A percentile compares a stretch with the other conserved stretches of the same genome.
These are phyloP conservation scores for Spathaspora hagerdaliae DNA, from an alignment of 805 yeast genomes.

Conservation along the genomic window DNA sequence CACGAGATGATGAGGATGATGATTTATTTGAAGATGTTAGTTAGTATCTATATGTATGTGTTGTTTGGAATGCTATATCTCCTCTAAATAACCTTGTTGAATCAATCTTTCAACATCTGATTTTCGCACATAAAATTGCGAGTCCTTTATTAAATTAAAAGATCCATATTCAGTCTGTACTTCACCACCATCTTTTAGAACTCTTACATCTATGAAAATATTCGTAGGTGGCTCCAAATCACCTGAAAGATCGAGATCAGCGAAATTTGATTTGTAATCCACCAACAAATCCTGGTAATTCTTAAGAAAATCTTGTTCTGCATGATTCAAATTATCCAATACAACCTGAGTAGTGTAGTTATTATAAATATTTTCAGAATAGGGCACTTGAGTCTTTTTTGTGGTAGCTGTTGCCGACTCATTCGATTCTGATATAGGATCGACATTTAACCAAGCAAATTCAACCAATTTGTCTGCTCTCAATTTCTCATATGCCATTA, in stretches of 20 bases:
- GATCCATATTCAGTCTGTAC: conserved; percentile 97
- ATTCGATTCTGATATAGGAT: conserved; percentile 26
- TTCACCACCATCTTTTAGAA: conserved; percentile 91
- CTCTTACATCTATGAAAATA: conserved; percentile 91
- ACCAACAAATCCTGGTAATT: conserved; percentile 68
- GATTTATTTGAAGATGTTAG: conserved; percentile 6
- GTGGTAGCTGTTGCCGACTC: conserved; percentile 14
- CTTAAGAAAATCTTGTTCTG: conserved; percentile 75
- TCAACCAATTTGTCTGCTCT: conserved; percentile 67
- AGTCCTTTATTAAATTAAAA: conserved; percentile 85
- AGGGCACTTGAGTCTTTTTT: conserved; percentile 6
- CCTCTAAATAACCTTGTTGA: conserved; percentile 90
- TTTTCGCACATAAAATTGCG: conserved; percentile 91
- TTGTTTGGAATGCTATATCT: conserved; percentile 43
- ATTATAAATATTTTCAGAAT: conserved; percentile 8
- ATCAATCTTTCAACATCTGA: conserved; percentile 91
- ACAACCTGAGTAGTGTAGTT: conserved; percentile 24
- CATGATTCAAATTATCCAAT: conserved; percentile 58
- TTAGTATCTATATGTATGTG: background rate
- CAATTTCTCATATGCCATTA: conserved; percentile 75
- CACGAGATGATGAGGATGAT: conserved; percentile 1
- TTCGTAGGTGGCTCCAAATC: conserved; percentile 88
- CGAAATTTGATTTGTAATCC: conserved; percentile 71
- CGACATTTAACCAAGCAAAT: conserved; percentile 68
- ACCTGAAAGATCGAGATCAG: conserved; percentile 85